These are phyloP conservation scores for Tetrapisispora phaffii DNA, from an alignment of 805 yeast species.

Conservation along the genomic window DNA sequence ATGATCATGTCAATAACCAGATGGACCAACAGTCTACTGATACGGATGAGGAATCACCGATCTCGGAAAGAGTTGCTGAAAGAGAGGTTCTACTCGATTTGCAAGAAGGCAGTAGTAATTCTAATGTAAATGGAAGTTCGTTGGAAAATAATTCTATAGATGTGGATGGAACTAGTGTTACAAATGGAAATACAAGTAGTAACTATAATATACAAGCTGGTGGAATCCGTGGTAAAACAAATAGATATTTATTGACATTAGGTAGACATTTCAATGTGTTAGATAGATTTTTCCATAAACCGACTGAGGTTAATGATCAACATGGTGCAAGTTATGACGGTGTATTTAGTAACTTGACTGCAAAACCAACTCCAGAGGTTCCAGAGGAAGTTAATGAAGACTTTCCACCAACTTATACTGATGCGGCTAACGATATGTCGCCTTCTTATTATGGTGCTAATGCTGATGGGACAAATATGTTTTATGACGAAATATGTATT, in stretches of 20 bases:
- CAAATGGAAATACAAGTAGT: neutral
- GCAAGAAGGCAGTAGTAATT: neutral
- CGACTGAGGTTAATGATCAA: constrained; percentile 5
- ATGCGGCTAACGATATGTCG: constrained; percentile 85
- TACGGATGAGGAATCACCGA: neutral
- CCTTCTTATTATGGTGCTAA: constrained; percentile 60
- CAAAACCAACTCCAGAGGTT: constrained; percentile 57
- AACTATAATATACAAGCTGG: neutral
- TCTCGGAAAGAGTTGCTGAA: neutral
- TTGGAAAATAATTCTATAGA: neutral
- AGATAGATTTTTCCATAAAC: constrained; percentile 29
- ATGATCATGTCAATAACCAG: neutral
- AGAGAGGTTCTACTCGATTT: neutral
- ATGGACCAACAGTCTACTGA: neutral
- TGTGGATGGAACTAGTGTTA: neutral
- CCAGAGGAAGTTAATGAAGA: constrained; percentile 35
- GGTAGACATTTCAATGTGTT: constrained; percentile 33
- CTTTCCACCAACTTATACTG: constrained; percentile 80
- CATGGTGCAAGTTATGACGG: constrained; percentile 50
- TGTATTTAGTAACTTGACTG: constrained; percentile 83
- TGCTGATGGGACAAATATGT: constrained; percentile 20
- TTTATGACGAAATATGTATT: constrained; percentile 81
- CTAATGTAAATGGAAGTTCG: neutral
- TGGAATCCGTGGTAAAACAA: constrained; percentile 13
- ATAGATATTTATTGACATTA: constrained; percentile 18